These are phyloP conservation scores for Leccinum disarticulatum DNA, from an alignment of 768 basidiomycete species.

Conservation along the genomic window DNA sequence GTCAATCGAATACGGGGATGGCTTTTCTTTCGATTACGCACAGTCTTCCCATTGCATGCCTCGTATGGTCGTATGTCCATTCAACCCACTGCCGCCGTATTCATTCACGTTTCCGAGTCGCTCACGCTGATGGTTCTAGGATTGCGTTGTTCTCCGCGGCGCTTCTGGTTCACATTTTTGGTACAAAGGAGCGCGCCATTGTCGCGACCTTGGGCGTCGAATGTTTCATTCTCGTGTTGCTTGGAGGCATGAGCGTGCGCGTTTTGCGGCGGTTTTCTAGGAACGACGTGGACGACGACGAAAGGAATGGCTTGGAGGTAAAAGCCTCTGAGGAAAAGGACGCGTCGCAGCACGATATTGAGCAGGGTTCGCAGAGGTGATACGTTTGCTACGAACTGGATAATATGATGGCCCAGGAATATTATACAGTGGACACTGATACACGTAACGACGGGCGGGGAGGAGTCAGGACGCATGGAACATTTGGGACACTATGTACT, in stretches of 20 bases:
- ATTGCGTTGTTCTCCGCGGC: constrained; percentile 11
- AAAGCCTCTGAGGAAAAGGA: not conserved
- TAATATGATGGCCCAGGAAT: not conserved
- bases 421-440: not conserved
- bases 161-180: constrained; percentile 10
- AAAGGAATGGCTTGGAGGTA: not conserved
- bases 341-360: not conserved
- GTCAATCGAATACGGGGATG: constrained; percentile 5
- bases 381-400: not conserved
- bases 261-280: constrained; percentile 6
- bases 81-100: not conserved
- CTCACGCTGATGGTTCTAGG: not conserved
- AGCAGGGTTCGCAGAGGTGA: not conserved
- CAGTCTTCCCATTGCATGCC: constrained; percentile 13
- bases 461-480: too few relatives aligned
- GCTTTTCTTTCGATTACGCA: constrained; percentile 14
- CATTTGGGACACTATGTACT: too few relatives aligned
- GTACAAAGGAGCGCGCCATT: not conserved
- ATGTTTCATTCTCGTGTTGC: constrained; percentile 6
- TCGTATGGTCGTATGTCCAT: constrained; percentile 18
- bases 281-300: not conserved
- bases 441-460: too few relatives aligned
- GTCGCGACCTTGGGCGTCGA: constrained; percentile 5
- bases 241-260: not conserved
- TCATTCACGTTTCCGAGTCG: not conserved